Evolutionary conservation across 257 asterid genomes (phyloP).

Genomic region (Solanum boliviense): DNA sequence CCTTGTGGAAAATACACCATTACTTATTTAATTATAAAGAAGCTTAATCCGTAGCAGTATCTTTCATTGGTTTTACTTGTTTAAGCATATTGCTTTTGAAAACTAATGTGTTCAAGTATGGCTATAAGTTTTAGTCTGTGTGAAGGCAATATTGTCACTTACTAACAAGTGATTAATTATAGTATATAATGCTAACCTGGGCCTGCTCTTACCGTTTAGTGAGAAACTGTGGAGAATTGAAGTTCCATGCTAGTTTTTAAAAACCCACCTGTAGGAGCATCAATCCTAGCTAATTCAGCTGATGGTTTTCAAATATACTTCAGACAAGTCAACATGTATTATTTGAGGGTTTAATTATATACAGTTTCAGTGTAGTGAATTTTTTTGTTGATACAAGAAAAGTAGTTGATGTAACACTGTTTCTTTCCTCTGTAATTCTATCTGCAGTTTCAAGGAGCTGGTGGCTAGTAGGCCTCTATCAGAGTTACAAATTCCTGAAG

Average conservation of each 20-base stretch:
- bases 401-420: not conserved
- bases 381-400: not conserved
- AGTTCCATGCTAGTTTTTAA: not conserved
- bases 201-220: not conserved
- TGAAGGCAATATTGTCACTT: not conserved
- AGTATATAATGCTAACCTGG: not conserved
- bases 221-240: not conserved
- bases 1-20: not conserved
- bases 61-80: not conserved
- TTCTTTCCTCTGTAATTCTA: not conserved
- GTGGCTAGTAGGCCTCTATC: conserved; percentile 88
- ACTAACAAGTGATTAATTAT: not conserved
- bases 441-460: conserved; percentile 78
- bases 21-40: not conserved
- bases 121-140: not conserved
- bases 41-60: not conserved
- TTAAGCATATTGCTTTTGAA: not conserved
- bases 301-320: not conserved
- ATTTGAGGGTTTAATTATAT: not conserved
- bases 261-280: not conserved
- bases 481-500: conserved; percentile 76
- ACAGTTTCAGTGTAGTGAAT: not conserved
- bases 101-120: not conserved
- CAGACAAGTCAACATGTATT: not conserved
- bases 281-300: not conserved